Base-by-base conservation (phyloP, 1,284 basidiomycete genomes). In the Bjerkandera adusta region DNA sequence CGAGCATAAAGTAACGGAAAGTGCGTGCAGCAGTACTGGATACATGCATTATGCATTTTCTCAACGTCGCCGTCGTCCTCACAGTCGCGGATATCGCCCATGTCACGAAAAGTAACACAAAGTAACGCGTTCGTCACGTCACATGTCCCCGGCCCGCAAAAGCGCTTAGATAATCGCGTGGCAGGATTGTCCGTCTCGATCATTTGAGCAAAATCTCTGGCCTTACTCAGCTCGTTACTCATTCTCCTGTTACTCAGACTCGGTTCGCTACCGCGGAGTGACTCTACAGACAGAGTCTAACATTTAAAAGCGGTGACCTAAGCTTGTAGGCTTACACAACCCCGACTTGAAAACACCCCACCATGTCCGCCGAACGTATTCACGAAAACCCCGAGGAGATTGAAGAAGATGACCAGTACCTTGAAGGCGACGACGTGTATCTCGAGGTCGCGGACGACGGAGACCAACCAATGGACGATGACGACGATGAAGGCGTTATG, bases 401-500 rank as follows among this genome's bases (percentile, higher is more conserved):
- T 24, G 67, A 66, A n/a, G 70, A 72, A 44, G 64, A 58, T 30
- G 69, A 70, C 10, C 69, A 77, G 30, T 85, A 77, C 64, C 79
- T 88, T 60, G 66, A 73, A 46, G 64, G 75, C 30, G 77, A 82
- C 49, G 83, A 89, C 47, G 73, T 89, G 33, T 69, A 78, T 20
- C 72, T 69, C 34, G 85, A 89, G 61, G 70, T 88, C 10, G 67
- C 64, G 16, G 85, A 88, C 48, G 85, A 87, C 38, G 86, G 73
- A 3, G 83, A 89, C 56, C 66, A 71, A 27, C 80, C 78, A 6
- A 90, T 91, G 87, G 86, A 87, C 43, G 86, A 89, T 18, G 83
- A 83, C 12, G 83, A 81, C 29, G 79, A 77, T 16, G 74, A 73
- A 26, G 75, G 73, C 47, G 49, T 2, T 51, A 20, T 87, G 83